Conservation (phyloP, 2,329 filamentous ascomycete species). For the Leptographium galeiforme region DNA sequence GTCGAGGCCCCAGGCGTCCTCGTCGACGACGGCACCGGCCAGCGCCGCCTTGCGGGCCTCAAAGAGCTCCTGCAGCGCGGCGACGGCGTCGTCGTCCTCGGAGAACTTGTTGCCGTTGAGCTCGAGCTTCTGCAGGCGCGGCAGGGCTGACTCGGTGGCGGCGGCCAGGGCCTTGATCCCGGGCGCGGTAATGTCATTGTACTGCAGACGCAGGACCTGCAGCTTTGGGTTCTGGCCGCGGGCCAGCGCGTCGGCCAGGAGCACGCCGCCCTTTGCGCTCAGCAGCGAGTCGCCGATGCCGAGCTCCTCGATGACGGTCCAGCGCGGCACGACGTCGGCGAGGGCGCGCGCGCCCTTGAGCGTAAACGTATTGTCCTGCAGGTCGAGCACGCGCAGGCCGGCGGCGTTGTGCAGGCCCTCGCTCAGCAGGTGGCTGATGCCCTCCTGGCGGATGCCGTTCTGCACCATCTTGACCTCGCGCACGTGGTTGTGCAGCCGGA, state of each 20-base stretch:
- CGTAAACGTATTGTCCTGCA: conserved; percentile 98
- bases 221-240: conserved; percentile 67
- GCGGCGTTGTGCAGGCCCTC: conserved; percentile 62
- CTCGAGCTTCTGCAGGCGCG: conserved; percentile 71
- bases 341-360: conserved; percentile 65
- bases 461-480: conserved; percentile 93
- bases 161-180: conserved; percentile 59
- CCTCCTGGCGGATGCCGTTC: conserved; percentile 91
- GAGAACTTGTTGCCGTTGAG: conserved; percentile 92
- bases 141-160: conserved; percentile 55
- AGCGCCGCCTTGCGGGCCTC: conserved; percentile 65
- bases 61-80: conserved; percentile 55
- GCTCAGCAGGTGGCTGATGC: conserved; percentile 67
- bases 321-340: conserved; percentile 58
- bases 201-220: conserved; percentile 72
- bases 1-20: conserved; percentile 76
- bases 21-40: conserved; percentile 51
- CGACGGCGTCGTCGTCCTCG: conserved; percentile 66
- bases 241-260: conserved; percentile 59
- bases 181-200: conserved; percentile 79
- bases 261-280: conserved; percentile 59
- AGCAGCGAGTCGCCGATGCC: conserved; percentile 83
- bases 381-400: conserved; percentile 62
- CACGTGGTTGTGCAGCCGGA: conserved; percentile 68
- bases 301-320: conserved; percentile 67